Conservation (phyloP, 2,329 filamentous ascomycete species). For the Epicoccum sorghinum region DNA sequence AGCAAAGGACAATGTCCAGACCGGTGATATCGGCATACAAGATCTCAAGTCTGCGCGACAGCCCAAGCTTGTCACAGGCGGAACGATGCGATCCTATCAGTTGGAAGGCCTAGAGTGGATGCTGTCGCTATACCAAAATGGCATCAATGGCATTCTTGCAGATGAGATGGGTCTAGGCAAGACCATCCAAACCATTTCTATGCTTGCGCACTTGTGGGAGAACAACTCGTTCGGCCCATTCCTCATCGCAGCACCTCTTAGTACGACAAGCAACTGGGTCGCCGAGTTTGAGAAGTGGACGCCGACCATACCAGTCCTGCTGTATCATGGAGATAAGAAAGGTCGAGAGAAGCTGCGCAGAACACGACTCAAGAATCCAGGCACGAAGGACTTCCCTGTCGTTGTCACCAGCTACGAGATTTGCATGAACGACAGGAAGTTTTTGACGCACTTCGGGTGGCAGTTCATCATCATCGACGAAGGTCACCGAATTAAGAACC, state of each 20-base stretch:
- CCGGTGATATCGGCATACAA: slow-evolving; percentile 67
- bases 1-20: slow-evolving; percentile 62
- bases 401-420: slow-evolving; percentile 97
- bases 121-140: slow-evolving; percentile 80
- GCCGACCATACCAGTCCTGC: slow-evolving; percentile 81
- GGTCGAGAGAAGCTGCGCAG: slow-evolving; percentile 78
- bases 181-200: slow-evolving; percentile 87
- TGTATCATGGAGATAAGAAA: slow-evolving; percentile 86
- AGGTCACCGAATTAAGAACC: slow-evolving; percentile 95
- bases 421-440: slow-evolving; percentile 85
- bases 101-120: slow-evolving; percentile 95
- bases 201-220: slow-evolving; percentile 86
- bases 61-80: slow-evolving; percentile 81
- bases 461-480: slow-evolving; percentile 99
- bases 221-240: slow-evolving; percentile 89
- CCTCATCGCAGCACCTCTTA: slow-evolving; percentile 86
- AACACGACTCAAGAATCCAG: slow-evolving; percentile 72
- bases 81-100: slow-evolving; percentile 93
- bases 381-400: slow-evolving; percentile 78
- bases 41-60: slow-evolving; percentile 82
- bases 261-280: slow-evolving; percentile 94
- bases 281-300: slow-evolving; percentile 93
- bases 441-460: slow-evolving; percentile 85
- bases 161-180: slow-evolving; percentile 96
- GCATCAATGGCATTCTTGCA: slow-evolving; percentile 87